Conservation (phyloP, 345 rosid genomes). For the Conringia planisiliqua region DNA sequence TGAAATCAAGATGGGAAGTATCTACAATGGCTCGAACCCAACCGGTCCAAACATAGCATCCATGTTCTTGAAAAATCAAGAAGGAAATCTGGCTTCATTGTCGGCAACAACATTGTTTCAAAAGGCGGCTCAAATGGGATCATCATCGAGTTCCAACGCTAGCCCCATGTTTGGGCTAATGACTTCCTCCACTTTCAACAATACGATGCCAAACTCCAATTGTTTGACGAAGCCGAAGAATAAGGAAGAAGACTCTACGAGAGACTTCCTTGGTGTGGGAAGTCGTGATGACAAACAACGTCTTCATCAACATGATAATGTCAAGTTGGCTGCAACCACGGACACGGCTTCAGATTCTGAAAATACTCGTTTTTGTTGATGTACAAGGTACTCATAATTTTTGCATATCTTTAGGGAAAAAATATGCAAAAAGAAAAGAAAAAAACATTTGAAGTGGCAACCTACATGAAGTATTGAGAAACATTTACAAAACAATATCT, state of each 20-base stretch:
- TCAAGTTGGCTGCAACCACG: not conserved
- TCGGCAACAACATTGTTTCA: conserved; percentile 74
- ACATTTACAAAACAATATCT: not conserved
- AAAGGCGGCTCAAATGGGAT: conserved; percentile 72
- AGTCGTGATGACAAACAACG: conserved; percentile 4
- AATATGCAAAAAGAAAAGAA: not conserved
- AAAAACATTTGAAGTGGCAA: not conserved
- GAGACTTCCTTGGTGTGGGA: conserved; percentile 62
- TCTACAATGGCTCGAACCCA: not conserved
- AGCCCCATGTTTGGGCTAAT: conserved; percentile 17
- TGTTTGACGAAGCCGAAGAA: not conserved
- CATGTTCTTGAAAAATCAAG: not conserved
- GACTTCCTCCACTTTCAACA: conserved; percentile 17
- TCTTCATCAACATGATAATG: not conserved
- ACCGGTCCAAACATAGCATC: not conserved
- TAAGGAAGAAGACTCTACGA: conserved; percentile 33
- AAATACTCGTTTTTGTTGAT: not conserved
- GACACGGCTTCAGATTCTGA: conserved; percentile 2
- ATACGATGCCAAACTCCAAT: conserved; percentile 1
- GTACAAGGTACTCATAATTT: not conserved
- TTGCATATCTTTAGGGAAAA: no score
- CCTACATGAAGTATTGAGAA: not conserved
- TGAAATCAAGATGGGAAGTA: not conserved
- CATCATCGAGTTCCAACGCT: conserved; percentile 26
- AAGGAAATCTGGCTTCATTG: conserved; percentile 22